Percentiles rank a stretch among this genome's conserved stretches.
Evolutionary conservation across 495 filamentous ascomycete species (phyloP).

Genomic region (Apodospora peruviana): DNA sequence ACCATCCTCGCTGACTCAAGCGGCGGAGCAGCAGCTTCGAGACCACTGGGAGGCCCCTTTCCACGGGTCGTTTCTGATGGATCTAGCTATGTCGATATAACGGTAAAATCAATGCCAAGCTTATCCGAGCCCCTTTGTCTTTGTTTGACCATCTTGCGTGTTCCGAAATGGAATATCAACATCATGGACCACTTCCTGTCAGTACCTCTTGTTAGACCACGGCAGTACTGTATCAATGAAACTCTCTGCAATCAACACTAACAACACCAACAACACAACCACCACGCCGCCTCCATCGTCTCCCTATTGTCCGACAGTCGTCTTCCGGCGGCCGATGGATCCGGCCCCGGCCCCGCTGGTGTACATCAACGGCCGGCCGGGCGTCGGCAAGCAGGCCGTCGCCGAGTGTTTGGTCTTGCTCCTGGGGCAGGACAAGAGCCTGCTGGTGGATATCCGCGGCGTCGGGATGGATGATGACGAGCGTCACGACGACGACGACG

Average conservation of each 20-base stretch:
- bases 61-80: too few relatives aligned
- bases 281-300: not conserved
- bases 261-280: not conserved
- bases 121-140: too few relatives aligned
- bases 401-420: slow-evolving; percentile 21
- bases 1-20: too few relatives aligned
- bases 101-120: too few relatives aligned
- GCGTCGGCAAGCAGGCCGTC: slow-evolving; percentile 24
- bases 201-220: too few relatives aligned
- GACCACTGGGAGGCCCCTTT: too few relatives aligned
- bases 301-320: too few relatives aligned
- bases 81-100: too few relatives aligned
- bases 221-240: not conserved
- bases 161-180: not conserved
- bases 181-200: not conserved
- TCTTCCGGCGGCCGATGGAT: slow-evolving; percentile 14
- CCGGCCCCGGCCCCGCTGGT: slow-evolving; percentile 20
- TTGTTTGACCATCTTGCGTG: too few relatives aligned
- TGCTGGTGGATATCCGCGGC: slow-evolving; percentile 18
- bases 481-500: not conserved
- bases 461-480: slow-evolving; percentile 4
- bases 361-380: slow-evolving; percentile 25
- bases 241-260: not conserved
- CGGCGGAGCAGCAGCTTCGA: too few relatives aligned
- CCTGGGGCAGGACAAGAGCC: slow-evolving; percentile 19